Evolutionary conservation across 2,329 filamentous ascomycete genomes (phyloP), one percentile per base, ranked within the genome.

Genomic region (Blastomyces emzantsi): DNA sequence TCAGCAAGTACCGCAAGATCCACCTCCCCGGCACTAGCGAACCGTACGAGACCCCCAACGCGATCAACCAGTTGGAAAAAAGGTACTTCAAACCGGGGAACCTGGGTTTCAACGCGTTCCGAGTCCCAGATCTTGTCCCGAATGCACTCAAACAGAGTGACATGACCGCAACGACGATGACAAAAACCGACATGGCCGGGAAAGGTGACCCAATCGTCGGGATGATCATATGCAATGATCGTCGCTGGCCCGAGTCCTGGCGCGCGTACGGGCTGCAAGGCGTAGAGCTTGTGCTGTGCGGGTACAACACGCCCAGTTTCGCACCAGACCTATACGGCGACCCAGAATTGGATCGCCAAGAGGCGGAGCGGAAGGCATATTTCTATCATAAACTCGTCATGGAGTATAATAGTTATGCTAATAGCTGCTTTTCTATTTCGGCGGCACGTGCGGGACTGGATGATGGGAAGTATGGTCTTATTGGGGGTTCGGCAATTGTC

Each of bases 151-250:
- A 61, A 61, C 2, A 43, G 25, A 39, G 36, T 39, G 36, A 39
- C 36, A 39, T 8, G 9, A 13, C 36, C 5, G 9, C 4, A 15
- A 28, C 5, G 45, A 13, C 9, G 28, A 41, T 30, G 28, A 25
- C 47, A 17, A 33, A 54, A 3, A 28, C 8, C 2, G 17, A 54
- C 45, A 54, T 47, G 11, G 15, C 25, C 5, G 60, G 47, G 2
- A 61, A 51, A 28, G 47, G 60, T 5, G 47, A 61, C 28, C 30
- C 47, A 15, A 61, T 54, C n/a, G 11, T 54, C n/a, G 45, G 45
- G 17, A 61, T 61, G 59, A 61, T 61, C n/a, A 61, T 61, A 5
- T 61, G 59, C 43, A 61, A 61, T 8, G 59, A 61, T 22, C 39
- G 59, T 17, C 45, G 45, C 59, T 61, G 45, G 43, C 59, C 45